phyloP scores from a whole-genome alignment of 192 early-diverging fungal genomes.

The Coemansia furcata region DNA sequence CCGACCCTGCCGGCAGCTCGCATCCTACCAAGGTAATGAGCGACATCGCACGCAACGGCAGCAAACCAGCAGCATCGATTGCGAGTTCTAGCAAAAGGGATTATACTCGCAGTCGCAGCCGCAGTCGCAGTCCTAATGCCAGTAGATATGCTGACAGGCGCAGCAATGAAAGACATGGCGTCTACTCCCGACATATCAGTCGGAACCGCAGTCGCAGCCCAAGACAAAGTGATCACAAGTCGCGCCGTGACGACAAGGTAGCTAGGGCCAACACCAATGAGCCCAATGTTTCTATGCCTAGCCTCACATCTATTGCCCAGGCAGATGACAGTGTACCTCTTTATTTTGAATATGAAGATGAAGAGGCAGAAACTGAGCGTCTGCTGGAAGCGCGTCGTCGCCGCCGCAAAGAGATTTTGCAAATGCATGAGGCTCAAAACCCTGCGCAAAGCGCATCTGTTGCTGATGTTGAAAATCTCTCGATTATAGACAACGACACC shows the following conservation, averaged over 20 bases:
- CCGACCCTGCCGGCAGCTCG: slow-evolving; percentile 1
- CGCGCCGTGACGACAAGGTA: slow-evolving; percentile 2
- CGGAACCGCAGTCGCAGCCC: not conserved
- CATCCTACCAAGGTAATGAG: not conserved
- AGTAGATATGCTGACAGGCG: not conserved
- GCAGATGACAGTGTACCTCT: not conserved
- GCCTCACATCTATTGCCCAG: not conserved
- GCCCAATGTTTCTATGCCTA: not conserved
- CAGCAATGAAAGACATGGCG: not conserved
- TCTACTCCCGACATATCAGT: not conserved
- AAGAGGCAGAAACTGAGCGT: slow-evolving; percentile 72
- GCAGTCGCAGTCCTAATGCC: slow-evolving; percentile 12
- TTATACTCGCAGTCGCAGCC: slow-evolving; percentile 10
- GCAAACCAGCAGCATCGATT: not conserved
- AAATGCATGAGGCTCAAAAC: slow-evolving; percentile 60
- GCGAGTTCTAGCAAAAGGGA: not conserved
- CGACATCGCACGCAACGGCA: not conserved
- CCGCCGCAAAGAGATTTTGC: slow-evolving; percentile 71
- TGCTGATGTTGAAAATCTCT: slow-evolving; percentile 9
- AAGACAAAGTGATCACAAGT: not conserved
- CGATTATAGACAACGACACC: not conserved
- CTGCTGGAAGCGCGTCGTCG: slow-evolving; percentile 83
- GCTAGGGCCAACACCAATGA: not conserved
- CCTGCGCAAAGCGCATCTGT: slow-evolving; percentile 30
- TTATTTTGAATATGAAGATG: slow-evolving; percentile 31